Conservation (phyloP, 176 grass and related monocot genomes). For the Elaeis guineensis region DNA sequence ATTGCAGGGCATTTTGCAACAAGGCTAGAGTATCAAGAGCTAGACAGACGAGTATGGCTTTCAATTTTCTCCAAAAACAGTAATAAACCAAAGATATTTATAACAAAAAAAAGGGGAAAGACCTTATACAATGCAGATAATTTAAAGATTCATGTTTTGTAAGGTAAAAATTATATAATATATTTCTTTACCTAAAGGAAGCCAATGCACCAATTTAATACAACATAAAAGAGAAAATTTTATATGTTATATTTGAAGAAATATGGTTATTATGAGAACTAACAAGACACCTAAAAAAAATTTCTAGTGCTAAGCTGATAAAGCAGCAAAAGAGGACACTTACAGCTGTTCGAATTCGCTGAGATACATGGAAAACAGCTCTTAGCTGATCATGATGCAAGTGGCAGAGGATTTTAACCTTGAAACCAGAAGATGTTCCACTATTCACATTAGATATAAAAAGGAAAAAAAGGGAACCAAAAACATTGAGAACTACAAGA, state of each 20-base stretch:
- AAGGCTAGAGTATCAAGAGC: too few species aligned
- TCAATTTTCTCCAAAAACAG: too few species aligned
- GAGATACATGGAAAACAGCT: conserved; percentile 1
- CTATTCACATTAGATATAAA: neutral
- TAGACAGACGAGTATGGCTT: too few species aligned
- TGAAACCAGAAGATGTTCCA: neutral
- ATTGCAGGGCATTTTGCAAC: too few species aligned
- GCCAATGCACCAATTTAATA: too few species aligned
- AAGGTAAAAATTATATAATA: too few species aligned
- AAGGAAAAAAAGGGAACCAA: neutral
- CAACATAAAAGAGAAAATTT: too few species aligned
- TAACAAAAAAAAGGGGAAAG: too few species aligned
- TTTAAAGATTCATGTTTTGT: too few species aligned
- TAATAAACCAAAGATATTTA: too few species aligned
- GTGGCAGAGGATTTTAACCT: conserved; percentile 1
- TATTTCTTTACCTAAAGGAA: too few species aligned
- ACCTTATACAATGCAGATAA: too few species aligned
- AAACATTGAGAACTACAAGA: neutral
- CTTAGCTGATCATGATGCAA: neutral
- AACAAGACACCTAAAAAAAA: neutral
- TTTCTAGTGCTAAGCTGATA: neutral
- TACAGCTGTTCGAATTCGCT: neutral
- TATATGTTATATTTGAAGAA: neutral
- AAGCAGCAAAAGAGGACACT: neutral
- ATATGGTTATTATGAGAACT: neutral